Conservation (phyloP, 2,329 filamentous ascomycete genomes). For the Fusarium subglutinans region DNA sequence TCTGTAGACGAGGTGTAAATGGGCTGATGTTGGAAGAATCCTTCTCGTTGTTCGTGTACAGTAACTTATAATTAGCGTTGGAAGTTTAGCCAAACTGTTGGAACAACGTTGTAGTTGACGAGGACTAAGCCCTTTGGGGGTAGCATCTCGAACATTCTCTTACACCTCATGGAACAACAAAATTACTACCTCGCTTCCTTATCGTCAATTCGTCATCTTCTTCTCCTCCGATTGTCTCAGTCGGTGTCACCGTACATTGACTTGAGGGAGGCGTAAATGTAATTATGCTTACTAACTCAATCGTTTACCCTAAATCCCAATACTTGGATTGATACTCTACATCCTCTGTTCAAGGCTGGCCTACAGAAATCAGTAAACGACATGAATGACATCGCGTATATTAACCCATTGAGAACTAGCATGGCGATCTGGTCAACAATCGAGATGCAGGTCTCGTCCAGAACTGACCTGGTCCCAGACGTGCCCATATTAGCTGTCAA, state of each 20-base stretch:
- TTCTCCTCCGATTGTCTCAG: not conserved
- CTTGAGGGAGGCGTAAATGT: not conserved
- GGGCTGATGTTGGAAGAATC: conserved; percentile 4
- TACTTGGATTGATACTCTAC: not conserved
- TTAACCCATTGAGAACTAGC: not conserved
- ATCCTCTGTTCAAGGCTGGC: not conserved
- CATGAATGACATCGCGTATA: not conserved
- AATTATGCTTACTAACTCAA: not conserved
- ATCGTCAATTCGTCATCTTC: not conserved
- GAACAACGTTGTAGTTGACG: not conserved
- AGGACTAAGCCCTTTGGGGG: not conserved
- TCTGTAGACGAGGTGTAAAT: not conserved
- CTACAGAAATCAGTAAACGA: not conserved
- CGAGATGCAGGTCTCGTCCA: not conserved
- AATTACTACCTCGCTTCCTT: not conserved
- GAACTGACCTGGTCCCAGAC: not conserved
- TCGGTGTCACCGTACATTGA: not conserved
- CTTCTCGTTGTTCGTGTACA: not conserved
- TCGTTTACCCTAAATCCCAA: not conserved
- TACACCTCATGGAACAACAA: not conserved
- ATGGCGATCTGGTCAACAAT: not conserved
- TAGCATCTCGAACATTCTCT: not conserved
- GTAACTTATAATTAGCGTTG: not conserved
- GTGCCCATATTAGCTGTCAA: not conserved
- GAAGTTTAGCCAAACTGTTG: not conserved